Evolutionary conservation across 441 rosid species (phyloP).

Genomic region (Omphalea diandra): DNA sequence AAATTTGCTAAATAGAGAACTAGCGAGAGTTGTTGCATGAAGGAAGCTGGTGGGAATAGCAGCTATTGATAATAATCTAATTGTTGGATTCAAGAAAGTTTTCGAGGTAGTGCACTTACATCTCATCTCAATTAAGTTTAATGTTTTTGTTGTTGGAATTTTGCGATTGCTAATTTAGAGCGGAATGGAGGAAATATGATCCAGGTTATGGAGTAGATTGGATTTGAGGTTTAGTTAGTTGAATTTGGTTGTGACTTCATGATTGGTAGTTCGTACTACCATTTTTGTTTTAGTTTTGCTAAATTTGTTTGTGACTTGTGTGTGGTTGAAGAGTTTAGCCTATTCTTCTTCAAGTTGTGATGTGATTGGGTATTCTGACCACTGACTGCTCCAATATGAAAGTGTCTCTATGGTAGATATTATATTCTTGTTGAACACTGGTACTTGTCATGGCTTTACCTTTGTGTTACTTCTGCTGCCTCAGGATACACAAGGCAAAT

Average conservation of each 20-base stretch:
- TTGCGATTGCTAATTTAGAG: background rate
- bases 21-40: background rate
- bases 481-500: background rate
- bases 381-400: background rate
- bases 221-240: background rate
- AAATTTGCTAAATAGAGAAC: background rate
- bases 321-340: background rate
- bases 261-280: background rate
- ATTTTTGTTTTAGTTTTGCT: background rate
- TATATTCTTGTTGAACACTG: background rate
- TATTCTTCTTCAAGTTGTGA: background rate
- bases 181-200: background rate
- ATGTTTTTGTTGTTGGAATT: background rate
- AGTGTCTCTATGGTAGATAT: background rate
- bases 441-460: background rate
- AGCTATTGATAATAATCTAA: slow-evolving; percentile 8
- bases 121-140: background rate
- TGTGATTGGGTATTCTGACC: background rate
- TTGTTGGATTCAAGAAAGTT: background rate
- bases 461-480: slow-evolving; percentile 2
- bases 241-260: background rate
- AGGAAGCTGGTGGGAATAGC: background rate
- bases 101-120: slow-evolving; percentile 4
- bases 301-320: background rate
- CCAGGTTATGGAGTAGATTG: background rate